Evolutionary conservation across 441 rosid genomes (phyloP), one percentile per base, ranked within the genome.

Genomic region (Pelargonium australe): DNA sequence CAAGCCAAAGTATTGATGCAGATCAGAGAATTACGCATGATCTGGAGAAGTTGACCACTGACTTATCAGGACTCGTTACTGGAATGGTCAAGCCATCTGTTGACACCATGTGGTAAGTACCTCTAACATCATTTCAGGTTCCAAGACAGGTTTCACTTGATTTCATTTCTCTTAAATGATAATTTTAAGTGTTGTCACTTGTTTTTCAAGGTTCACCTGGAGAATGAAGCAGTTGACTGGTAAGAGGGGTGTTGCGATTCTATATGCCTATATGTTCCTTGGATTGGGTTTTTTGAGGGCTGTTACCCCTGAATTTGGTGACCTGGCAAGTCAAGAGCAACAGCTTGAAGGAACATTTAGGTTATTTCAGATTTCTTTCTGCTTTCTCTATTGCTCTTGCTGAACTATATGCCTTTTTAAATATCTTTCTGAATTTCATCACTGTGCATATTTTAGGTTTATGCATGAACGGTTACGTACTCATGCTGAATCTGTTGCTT

Each of bases 31-130:
- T 95, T 66, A 95, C 98, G 65, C 88, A 87, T 66, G 99, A 95
- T 87, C 86, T 95, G 63, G 99, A 92, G 72, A 95, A 92, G 80
- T 81, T 95, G 74, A 85, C 98, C 44, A 65, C 84, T 19, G 97
- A 92, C 79, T 82, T 95, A 71, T 85, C 99, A 44, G 97, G 97
- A 70, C 77, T 95, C 61, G 94, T 95, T 62, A 92, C 99, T 70
- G 99, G 98, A 79, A 88, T 95, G 99, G 99, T 95, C 45, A 92
- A 95, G 90, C 99, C 99, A 74, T 84, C 87, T 19, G 97, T 95
- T 69, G 97, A 95, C 83, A 95, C 93, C 82, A 68, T 95, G 44
- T 95, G 98, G 99, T 92, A 75, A 86, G 94, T 83, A 65, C 75
- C 20, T 43, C 9, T 64, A 9, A 63, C 40, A 66, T 61, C 34